Percentiles rank a stretch among this genome's conserved stretches.
These are phyloP conservation scores for Saccharum officinarum DNA, from an alignment of 176 grass and related monocot genomes.

Conservation along the genomic window DNA sequence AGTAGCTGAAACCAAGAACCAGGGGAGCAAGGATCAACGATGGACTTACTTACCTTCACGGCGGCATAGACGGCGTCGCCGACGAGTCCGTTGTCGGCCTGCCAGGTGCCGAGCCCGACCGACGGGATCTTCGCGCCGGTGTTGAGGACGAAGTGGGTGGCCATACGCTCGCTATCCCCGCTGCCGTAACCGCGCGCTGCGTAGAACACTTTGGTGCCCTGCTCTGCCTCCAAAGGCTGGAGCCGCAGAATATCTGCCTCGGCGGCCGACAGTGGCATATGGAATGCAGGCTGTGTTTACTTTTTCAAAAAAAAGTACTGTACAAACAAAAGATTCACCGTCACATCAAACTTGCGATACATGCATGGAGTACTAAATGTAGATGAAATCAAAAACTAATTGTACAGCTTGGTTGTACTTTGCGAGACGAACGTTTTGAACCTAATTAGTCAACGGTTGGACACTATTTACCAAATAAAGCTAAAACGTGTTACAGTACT, in stretches of 20 bases:
- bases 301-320: no score
- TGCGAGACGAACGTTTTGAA: no score
- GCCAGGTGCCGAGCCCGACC: slow-evolving; percentile 72
- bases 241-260: neutral
- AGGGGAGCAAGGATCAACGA: neutral
- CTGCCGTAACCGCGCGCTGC: neutral
- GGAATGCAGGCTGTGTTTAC: no score
- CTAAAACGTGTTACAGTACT: no score
- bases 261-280: neutral
- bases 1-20: neutral
- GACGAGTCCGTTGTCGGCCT: slow-evolving; percentile 37
- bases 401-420: no score
- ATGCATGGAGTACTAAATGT: no score
- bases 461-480: no score
- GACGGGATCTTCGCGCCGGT: slow-evolving; percentile 66
- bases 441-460: no score
- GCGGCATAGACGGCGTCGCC: slow-evolving; percentile 50
- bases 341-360: no score
- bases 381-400: no score
- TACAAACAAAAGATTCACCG: no score
- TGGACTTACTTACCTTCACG: slow-evolving; percentile 37
- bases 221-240: neutral
- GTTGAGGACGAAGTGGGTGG: slow-evolving; percentile 55
- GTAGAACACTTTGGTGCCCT: neutral
- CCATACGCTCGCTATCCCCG: slow-evolving; percentile 28